Conservation (phyloP, 495 filamentous ascomycete species). For the Xylaria cubensis region DNA sequence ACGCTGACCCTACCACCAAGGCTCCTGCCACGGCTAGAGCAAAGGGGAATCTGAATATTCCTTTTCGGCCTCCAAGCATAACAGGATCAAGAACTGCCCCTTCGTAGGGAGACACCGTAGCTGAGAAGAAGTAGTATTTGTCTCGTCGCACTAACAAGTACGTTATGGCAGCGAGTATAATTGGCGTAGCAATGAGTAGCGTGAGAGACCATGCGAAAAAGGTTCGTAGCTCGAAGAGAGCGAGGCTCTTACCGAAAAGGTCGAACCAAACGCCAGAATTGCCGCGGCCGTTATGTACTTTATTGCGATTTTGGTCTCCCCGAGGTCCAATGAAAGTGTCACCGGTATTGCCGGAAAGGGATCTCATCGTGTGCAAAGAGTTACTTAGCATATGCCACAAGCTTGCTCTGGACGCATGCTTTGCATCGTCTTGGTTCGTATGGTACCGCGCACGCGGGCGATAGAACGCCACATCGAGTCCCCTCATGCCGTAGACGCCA, state of each 20-base stretch:
- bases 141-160: constrained; percentile 70
- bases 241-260: constrained; percentile 81
- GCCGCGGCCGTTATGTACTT: constrained; percentile 71
- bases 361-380: constrained; percentile 72
- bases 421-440: constrained; percentile 85
- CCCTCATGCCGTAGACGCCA: constrained; percentile 79
- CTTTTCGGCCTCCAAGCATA: constrained; percentile 75
- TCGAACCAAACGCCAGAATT: constrained; percentile 91
- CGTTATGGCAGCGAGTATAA: constrained; percentile 72
- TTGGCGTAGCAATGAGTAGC: constrained; percentile 75
- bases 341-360: constrained; percentile 72
- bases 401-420: constrained; percentile 75
- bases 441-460: constrained; percentile 88
- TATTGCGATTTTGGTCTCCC: constrained; percentile 59
- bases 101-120: constrained; percentile 61
- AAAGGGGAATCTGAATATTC: constrained; percentile 84
- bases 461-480: constrained; percentile 90
- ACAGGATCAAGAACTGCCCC: constrained; percentile 65
- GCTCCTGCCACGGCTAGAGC: constrained; percentile 72
- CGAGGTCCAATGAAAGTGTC: constrained; percentile 67
- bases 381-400: constrained; percentile 95
- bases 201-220: constrained; percentile 88
- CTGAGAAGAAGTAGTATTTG: constrained; percentile 80
- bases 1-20: constrained; percentile 73
- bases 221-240: constrained; percentile 77